phyloP scores from a whole-genome alignment of 495 filamentous ascomycete species.

The Diplogelasinospora grovesii region DNA sequence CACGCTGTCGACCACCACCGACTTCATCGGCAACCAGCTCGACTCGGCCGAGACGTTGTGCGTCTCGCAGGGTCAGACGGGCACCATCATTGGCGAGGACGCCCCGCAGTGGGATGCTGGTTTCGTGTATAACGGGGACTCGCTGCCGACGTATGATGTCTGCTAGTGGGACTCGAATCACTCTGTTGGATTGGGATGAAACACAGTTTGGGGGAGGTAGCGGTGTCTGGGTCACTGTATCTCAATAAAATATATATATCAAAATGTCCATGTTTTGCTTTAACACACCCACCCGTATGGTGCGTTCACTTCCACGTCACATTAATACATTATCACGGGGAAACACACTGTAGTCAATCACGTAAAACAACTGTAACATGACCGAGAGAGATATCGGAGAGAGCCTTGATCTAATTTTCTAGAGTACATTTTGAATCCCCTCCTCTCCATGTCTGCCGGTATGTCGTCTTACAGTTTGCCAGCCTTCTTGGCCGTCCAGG shows the following conservation, averaged over 20 bases:
- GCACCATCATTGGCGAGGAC: constrained; percentile 31
- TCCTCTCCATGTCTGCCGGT: too few relatives aligned
- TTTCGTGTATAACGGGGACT: constrained; percentile 23
- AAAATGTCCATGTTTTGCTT: too few relatives aligned
- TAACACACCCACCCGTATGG: too few relatives aligned
- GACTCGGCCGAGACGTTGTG: constrained; percentile 30
- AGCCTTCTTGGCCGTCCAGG: constrained; percentile 44
- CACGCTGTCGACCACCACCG: constrained; percentile 28
- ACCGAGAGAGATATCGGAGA: too few relatives aligned
- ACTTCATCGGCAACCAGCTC: constrained; percentile 36
- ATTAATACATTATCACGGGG: too few relatives aligned
- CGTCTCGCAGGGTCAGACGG: constrained; percentile 28
- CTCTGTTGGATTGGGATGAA: background rate
- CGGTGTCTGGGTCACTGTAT: background rate
- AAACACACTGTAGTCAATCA: too few relatives aligned
- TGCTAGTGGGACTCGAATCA: constrained; percentile 25
- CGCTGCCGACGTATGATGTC: constrained; percentile 34
- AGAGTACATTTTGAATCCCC: too few relatives aligned
- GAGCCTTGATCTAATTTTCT: too few relatives aligned
- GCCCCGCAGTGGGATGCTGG: constrained; percentile 37
- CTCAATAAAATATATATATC: too few relatives aligned
- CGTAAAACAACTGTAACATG: too few relatives aligned
- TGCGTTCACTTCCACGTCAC: too few relatives aligned
- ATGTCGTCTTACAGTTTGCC: too few relatives aligned
- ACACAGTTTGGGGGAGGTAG: background rate